Conservation (phyloP, 2,329 filamentous ascomycete genomes). For the Xylariales sp. region DNA sequence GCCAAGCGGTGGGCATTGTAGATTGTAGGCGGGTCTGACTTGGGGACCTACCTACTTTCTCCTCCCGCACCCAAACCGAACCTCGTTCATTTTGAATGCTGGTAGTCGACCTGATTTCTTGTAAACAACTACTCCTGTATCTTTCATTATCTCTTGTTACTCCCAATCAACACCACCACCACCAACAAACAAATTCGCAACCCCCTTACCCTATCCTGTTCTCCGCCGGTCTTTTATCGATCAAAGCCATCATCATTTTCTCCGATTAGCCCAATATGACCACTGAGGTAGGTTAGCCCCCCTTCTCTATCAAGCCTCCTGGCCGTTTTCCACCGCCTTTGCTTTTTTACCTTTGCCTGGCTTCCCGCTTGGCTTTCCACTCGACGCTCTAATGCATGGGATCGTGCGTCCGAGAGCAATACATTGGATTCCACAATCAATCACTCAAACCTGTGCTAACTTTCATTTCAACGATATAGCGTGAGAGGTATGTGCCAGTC, state of each 20-base stretch:
- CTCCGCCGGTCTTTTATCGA: slow-evolving; percentile 22
- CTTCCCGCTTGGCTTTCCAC: slow-evolving; percentile 9
- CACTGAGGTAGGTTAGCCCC: slow-evolving; percentile 48
- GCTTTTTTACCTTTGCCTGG: slow-evolving; percentile 15
- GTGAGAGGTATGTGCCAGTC: slow-evolving; percentile 72
- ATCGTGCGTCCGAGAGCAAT: background rate
- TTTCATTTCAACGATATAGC: slow-evolving; percentile 59
- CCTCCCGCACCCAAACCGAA: slow-evolving; percentile 44
- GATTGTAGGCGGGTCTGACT: slow-evolving; percentile 34
- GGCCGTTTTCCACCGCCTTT: slow-evolving; percentile 34
- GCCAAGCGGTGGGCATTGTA: slow-evolving; percentile 32
- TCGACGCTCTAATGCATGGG: slow-evolving; percentile 21
- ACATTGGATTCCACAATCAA: slow-evolving; percentile 41
- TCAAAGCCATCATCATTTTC: slow-evolving; percentile 33
- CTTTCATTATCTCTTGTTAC: slow-evolving; percentile 33
- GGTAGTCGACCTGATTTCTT: slow-evolving; percentile 43
- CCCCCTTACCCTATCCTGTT: slow-evolving; percentile 11
- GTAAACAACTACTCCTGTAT: slow-evolving; percentile 46
- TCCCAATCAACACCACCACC: slow-evolving; percentile 31
- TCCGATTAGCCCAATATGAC: slow-evolving; percentile 47
- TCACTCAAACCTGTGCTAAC: slow-evolving; percentile 44
- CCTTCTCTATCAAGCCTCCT: slow-evolving; percentile 39
- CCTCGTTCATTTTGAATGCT: slow-evolving; percentile 49
- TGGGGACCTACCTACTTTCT: slow-evolving; percentile 37
- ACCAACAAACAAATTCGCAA: slow-evolving; percentile 15